Base-by-base conservation (phyloP, 225 moss, liverwort and hornwort species). In the Pseudoscleropodium purum region DNA sequence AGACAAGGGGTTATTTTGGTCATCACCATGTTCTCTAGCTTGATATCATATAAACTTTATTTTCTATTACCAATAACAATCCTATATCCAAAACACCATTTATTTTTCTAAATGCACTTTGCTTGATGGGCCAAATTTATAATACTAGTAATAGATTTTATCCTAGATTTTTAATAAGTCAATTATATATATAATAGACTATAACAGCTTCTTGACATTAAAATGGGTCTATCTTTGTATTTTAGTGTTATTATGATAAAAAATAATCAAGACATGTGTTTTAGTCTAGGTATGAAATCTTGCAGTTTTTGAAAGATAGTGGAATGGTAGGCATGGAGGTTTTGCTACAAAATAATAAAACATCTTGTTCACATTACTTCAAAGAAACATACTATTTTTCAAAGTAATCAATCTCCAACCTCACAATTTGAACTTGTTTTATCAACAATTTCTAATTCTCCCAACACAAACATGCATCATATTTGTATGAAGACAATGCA, bases 231-330 rank as follows among this genome's bases (percentile, higher is more conserved):
- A 8, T 45, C 8, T 45, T 64, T 88, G 81, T 90, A 87, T 84
- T 91, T 86, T 86, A 93, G 91, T 93, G 88, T 90, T 93, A 89
- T 77, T 84, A 88, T 52, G 81, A 94, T 36, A 75, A 83, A 47
- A 81, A 89, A 51, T n/a, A 51, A 86, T 91, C 89, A 64, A 70
- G 91, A 69, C 90, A 84, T 17, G 83, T 86, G 65, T 92, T 94
- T 86, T 70, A 83, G 15, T 91, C 94, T 23, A 93, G 89, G 62
- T 64, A 89, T 63, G 88, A 93, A 77, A 90, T 89, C 19, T 60
- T 93, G 81, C 84, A 86, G 6, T 93, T 87, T 91, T 73, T 91
- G 62, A 89, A 77, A 24, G 68, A n/a, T 75, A 86, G 64, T 19
- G 73, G n/a, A 81, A 43, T 75, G 11, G 9, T 84, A 45, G 74